Percentiles rank a stretch among this genome's conserved stretches.
Conservation (phyloP, 345 rosid genomes). For the Populus simonii region DNA sequence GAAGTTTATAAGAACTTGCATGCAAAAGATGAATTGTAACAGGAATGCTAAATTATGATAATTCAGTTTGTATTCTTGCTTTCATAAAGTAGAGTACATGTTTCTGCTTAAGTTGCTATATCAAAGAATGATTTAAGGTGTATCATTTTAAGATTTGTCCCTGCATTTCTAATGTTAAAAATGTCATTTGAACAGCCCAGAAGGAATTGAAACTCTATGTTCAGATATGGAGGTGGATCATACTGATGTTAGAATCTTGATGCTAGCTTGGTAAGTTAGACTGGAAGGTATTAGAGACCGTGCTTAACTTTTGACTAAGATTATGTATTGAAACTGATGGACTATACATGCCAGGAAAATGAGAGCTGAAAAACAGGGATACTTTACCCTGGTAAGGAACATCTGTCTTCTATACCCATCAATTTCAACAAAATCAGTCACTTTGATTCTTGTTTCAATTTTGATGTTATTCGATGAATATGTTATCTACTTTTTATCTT, state of each 20-base stretch:
- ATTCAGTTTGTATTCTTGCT: not conserved
- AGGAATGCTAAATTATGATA: not conserved
- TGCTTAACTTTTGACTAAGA: not conserved
- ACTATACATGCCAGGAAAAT: constrained; percentile 62
- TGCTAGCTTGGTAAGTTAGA: constrained; percentile 88
- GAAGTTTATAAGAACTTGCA: not conserved
- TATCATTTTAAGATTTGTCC: constrained; percentile 3
- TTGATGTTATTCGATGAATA: not conserved
- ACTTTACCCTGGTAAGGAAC: constrained; percentile 76
- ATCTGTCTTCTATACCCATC: not conserved
- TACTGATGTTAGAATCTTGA: constrained; percentile 90
- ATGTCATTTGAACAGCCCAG: constrained; percentile 63
- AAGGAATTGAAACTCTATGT: constrained; percentile 87
- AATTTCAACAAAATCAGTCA: not conserved
- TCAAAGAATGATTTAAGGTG: not conserved
- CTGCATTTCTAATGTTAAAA: constrained; percentile 19
- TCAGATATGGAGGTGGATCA: constrained; percentile 80
- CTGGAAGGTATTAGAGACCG: not conserved
- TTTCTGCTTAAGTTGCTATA: not conserved
- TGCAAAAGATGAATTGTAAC: not conserved
- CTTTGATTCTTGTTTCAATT: not conserved
- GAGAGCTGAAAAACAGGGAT: constrained; percentile 95
- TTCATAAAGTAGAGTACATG: too few species aligned
- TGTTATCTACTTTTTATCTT: constrained; percentile 3
- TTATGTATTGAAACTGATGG: constrained; percentile 13